phyloP scores from a whole-genome alignment of 2,329 filamentous ascomycete genomes.

The Cladosporium sp. region DNA sequence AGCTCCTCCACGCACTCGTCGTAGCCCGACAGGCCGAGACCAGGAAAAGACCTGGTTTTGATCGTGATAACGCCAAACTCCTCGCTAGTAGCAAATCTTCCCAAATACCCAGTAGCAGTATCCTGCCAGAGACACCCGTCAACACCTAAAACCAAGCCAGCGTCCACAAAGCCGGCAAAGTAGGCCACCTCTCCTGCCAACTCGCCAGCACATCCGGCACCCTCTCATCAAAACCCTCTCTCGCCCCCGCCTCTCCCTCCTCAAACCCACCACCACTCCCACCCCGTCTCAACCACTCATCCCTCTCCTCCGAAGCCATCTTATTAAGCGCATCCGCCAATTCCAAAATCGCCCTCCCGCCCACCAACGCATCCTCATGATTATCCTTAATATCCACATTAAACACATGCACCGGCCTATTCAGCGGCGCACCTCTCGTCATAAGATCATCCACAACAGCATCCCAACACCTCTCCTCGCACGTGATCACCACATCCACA shows the following conservation, averaged over 20 bases:
- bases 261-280: constrained; percentile 60
- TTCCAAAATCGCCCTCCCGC: constrained; percentile 86
- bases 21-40: no score
- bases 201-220: constrained; percentile 86
- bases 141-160: constrained; percentile 87
- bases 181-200: constrained; percentile 95
- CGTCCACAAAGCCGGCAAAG: constrained; percentile 87
- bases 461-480: constrained; percentile 97
- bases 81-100: constrained; percentile 4
- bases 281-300: constrained; percentile 60
- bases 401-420: constrained; percentile 92
- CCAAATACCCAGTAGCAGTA: neutral
- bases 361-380: constrained; percentile 89
- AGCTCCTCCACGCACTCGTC: no score
- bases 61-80: constrained; percentile 4
- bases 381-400: constrained; percentile 99
- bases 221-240: constrained; percentile 80
- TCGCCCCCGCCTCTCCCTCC: constrained; percentile 58
- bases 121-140: no score
- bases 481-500: constrained; percentile 93
- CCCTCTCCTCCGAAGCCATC: constrained; percentile 71
- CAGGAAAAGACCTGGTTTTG: no score
- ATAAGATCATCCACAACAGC: constrained; percentile 92
- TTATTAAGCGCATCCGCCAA: constrained; percentile 80
- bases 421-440: constrained; percentile 77